These are phyloP conservation scores for Trypanosoma vivax DNA, from an alignment of 208 protist species.

Conservation along the genomic window DNA sequence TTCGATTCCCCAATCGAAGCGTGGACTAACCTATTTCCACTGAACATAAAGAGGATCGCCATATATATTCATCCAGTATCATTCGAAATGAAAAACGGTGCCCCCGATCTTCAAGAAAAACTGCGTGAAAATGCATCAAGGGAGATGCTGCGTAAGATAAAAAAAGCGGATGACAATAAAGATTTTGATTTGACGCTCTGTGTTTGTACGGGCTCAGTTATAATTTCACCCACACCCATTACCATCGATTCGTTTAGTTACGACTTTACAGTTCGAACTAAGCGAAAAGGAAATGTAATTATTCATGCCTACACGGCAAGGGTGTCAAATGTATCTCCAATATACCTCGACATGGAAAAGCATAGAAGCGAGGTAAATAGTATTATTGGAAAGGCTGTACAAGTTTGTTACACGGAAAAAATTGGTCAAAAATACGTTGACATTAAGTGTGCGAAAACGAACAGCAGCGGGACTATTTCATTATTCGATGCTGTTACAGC, in stretches of 20 bases:
- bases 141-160: constrained; percentile 1
- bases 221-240: background rate
- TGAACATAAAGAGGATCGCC: background rate
- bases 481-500: constrained; percentile 4
- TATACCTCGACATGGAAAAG: background rate
- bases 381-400: constrained; percentile 7
- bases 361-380: constrained; percentile 7
- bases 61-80: constrained; percentile 7
- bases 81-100: constrained; percentile 6
- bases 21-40: background rate
- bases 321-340: background rate
- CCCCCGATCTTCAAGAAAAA: background rate
- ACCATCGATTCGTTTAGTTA: background rate
- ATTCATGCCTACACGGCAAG: background rate
- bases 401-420: constrained; percentile 7
- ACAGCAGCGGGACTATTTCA: background rate
- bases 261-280: background rate
- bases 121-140: constrained; percentile 2
- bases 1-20: constrained; percentile 6
- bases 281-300: background rate
- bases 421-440: constrained; percentile 5
- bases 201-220: constrained; percentile 2
- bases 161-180: background rate
- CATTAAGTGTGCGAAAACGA: background rate
- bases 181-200: constrained; percentile 2